phyloP scores from a whole-genome alignment of 2,329 filamentous ascomycete species.

The Magnaporthiopsis incrustans region DNA sequence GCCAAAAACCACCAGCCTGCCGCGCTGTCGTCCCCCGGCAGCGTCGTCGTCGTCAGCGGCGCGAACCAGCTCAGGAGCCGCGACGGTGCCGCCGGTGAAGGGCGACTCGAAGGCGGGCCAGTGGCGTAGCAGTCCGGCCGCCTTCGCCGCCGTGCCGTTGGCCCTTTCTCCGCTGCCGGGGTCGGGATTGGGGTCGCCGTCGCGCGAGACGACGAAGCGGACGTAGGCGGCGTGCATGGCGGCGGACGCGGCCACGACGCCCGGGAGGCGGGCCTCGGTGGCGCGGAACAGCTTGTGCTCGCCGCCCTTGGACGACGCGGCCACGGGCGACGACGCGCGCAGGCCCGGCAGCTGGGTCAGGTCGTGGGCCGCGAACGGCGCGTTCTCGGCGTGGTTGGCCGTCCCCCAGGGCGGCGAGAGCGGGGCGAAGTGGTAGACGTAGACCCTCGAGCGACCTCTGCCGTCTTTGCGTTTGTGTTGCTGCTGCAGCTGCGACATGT shows the following conservation, averaged over 20 bases:
- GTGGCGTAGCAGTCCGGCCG: neutral
- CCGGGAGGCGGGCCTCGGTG: slow-evolving; percentile 18
- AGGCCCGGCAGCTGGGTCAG: slow-evolving; percentile 21
- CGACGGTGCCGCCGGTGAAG: slow-evolving; percentile 17
- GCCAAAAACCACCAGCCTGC: slow-evolving; percentile 42
- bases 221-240: slow-evolving; percentile 37
- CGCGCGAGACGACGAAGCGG: slow-evolving; percentile 21
- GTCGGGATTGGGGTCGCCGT: slow-evolving; percentile 11
- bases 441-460: slow-evolving; percentile 24
- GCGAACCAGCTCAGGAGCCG: slow-evolving; percentile 4
- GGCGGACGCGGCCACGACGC: slow-evolving; percentile 28
- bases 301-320: too few species aligned
- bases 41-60: neutral
- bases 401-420: slow-evolving; percentile 26
- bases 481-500: slow-evolving; percentile 21
- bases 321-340: too few species aligned
- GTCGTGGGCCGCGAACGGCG: slow-evolving; percentile 34
- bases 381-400: slow-evolving; percentile 41
- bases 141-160: neutral
- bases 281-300: neutral
- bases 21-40: neutral
- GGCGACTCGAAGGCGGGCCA: slow-evolving; percentile 39
- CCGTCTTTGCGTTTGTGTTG: neutral
- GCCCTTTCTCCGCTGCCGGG: slow-evolving; percentile 6
- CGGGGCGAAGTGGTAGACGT: slow-evolving; percentile 54